phyloP scores from a whole-genome alignment of 768 basidiomycete genomes.

The Leccinum rimulosum region DNA sequence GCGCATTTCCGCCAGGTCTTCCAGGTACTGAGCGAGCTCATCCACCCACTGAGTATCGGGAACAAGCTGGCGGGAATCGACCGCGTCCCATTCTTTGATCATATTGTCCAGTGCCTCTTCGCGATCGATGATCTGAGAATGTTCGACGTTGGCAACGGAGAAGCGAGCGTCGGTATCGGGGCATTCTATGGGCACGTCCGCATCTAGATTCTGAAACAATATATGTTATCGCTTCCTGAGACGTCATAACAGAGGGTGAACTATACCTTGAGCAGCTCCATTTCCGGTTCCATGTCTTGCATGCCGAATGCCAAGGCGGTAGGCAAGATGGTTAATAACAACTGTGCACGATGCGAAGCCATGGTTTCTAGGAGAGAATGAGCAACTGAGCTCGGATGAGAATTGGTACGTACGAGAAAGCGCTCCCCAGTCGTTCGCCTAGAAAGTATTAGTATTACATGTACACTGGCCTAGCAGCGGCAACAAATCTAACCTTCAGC shows the following conservation, averaged over 20 bases:
- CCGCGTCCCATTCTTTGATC: constrained; percentile 31
- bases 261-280: constrained; percentile 49
- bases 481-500: constrained; percentile 43
- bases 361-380: constrained; percentile 38
- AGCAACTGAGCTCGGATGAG: not conserved
- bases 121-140: constrained; percentile 9
- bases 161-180: constrained; percentile 38
- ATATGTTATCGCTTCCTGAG: not conserved
- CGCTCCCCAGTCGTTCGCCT: constrained; percentile 65
- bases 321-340: constrained; percentile 40
- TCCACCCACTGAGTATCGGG: constrained; percentile 44
- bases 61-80: constrained; percentile 31
- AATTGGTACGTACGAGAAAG: constrained; percentile 43
- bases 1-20: constrained; percentile 42
- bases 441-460: constrained; percentile 1
- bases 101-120: constrained; percentile 17
- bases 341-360: constrained; percentile 43
- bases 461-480: not conserved
- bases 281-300: constrained; percentile 43
- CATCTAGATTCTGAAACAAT: constrained; percentile 50
- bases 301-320: constrained; percentile 49
- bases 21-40: constrained; percentile 39
- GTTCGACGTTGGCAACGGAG: constrained; percentile 25
- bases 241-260: not conserved
- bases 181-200: constrained; percentile 38